These are phyloP conservation scores for Mucor saturninus DNA, from an alignment of 371 early-diverging fungal genomes.

Conservation along the genomic window DNA sequence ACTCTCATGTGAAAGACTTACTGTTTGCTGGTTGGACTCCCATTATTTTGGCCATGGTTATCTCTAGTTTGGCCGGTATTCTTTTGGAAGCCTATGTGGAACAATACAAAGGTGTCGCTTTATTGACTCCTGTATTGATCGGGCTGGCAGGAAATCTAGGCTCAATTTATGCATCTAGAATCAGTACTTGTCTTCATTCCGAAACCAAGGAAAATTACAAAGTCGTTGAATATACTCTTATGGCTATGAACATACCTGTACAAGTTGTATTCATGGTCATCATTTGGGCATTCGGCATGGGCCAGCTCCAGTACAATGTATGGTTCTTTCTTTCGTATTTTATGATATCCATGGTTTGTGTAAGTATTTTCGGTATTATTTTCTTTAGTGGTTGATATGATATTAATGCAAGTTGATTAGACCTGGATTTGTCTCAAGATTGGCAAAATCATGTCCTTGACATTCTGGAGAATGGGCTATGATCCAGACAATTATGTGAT, in stretches of 20 bases:
- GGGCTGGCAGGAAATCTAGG: constrained; percentile 85
- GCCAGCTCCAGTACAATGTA: constrained; percentile 44
- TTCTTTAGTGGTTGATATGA: background rate
- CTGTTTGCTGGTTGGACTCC: constrained; percentile 79
- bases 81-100: constrained; percentile 77
- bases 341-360: constrained; percentile 43
- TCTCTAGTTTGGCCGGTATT: constrained; percentile 79
- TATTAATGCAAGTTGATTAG: constrained; percentile 15
- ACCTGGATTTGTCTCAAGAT: constrained; percentile 51
- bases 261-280: constrained; percentile 70
- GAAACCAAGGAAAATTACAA: constrained; percentile 58
- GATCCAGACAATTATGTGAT: constrained; percentile 86
- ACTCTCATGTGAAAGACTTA: constrained; percentile 67
- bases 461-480: constrained; percentile 70
- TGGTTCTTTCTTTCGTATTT: constrained; percentile 54
- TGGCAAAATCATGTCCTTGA: constrained; percentile 56
- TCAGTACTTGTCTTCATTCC: constrained; percentile 79
- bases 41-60: constrained; percentile 76
- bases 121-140: constrained; percentile 75
- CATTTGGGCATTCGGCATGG: constrained; percentile 62
- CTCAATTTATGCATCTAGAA: constrained; percentile 81
- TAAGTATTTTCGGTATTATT: constrained; percentile 24
- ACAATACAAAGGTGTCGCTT: constrained; percentile 75
- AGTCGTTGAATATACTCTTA: constrained; percentile 60
- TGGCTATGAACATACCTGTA: constrained; percentile 75